Conservation (phyloP, 2,329 filamentous ascomycete genomes). For the Orbilia blumenaviensis region DNA sequence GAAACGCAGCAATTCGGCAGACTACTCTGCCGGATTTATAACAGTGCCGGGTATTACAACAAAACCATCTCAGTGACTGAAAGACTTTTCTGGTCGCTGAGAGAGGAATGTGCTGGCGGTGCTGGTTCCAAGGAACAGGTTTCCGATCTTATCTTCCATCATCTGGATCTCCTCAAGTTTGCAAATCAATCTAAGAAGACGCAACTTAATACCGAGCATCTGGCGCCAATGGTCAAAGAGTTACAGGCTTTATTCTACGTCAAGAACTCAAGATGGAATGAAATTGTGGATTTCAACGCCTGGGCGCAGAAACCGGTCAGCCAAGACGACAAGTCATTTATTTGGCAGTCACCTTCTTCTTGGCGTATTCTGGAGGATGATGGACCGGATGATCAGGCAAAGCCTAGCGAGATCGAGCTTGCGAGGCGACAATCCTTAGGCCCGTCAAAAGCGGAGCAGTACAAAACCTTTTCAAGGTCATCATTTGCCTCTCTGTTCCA, state of each 20-base stretch:
- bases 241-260: slow-evolving; percentile 20
- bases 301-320: slow-evolving; percentile 2
- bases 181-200: slow-evolving; percentile 18
- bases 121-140: slow-evolving; percentile 23
- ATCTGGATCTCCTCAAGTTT: slow-evolving; percentile 27
- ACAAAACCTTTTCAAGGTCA: slow-evolving; percentile 18
- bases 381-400: neutral
- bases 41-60: slow-evolving; percentile 34
- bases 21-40: slow-evolving; percentile 26
- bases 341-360: slow-evolving; percentile 10
- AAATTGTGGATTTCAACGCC: slow-evolving; percentile 21
- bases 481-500: slow-evolving; percentile 35
- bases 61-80: slow-evolving; percentile 37
- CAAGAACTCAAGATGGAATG: slow-evolving; percentile 41
- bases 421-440: neutral
- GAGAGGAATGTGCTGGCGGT: slow-evolving; percentile 1
- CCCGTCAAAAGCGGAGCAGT: neutral
- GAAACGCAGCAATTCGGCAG: slow-evolving; percentile 34
- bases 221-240: slow-evolving; percentile 18
- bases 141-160: slow-evolving; percentile 30
- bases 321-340: slow-evolving; percentile 14
- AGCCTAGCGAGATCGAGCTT: neutral
- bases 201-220: neutral
- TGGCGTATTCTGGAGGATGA: slow-evolving; percentile 39
- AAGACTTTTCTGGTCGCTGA: slow-evolving; percentile 19